Conservation (phyloP, 306 rosid species). For the Adenanthera pavonina region DNA sequence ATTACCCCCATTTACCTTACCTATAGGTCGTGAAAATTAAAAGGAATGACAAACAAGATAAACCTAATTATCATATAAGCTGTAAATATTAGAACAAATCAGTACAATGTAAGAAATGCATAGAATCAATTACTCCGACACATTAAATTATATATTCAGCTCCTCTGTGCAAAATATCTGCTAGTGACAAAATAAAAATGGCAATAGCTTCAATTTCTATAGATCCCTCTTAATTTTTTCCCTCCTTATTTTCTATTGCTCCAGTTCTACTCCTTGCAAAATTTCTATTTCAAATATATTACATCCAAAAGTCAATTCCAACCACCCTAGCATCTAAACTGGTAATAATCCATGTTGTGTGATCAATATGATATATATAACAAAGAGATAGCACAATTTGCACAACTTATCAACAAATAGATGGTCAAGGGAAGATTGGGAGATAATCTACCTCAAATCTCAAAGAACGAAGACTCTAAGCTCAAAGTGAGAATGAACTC, state of each 20-base stretch:
- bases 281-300: background rate
- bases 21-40: background rate
- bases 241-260: background rate
- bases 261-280: background rate
- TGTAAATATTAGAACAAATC: background rate
- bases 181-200: background rate
- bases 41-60: background rate
- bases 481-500: no score
- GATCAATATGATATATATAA: no score
- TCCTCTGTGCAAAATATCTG: background rate
- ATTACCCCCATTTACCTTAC: background rate
- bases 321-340: background rate
- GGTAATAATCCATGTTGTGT: no score
- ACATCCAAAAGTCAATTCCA: background rate
- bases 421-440: no score
- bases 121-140: background rate
- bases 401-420: no score
- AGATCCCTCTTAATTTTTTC: background rate
- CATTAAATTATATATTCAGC: background rate
- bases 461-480: no score
- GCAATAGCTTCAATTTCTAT: background rate
- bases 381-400: no score
- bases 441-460: no score
- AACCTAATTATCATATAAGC: background rate
- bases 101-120: background rate